A percentile compares a stretch with the other conserved stretches of the same genome.
These are phyloP conservation scores for Balakata baccata DNA, from an alignment of 345 rosid species.

Conservation along the genomic window DNA sequence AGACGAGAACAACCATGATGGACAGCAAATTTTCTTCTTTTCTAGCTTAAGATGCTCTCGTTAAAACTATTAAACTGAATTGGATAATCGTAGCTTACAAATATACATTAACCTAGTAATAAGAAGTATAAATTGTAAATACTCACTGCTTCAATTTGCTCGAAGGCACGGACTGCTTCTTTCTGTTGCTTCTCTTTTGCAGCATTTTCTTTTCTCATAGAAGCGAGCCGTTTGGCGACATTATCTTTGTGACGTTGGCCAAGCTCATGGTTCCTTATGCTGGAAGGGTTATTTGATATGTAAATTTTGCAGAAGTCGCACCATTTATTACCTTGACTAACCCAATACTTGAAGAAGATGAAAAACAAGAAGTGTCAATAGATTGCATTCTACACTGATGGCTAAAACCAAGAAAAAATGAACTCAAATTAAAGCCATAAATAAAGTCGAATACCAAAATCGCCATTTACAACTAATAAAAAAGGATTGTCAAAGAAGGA, in stretches of 20 bases:
- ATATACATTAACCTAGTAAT: background rate
- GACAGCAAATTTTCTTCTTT: background rate
- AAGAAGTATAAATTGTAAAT: background rate
- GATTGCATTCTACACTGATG: background rate
- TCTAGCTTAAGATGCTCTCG: background rate
- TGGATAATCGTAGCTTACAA: background rate
- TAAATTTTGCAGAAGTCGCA: conserved; percentile 93
- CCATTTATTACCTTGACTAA: conserved; percentile 96
- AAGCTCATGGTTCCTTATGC: conserved; percentile 92
- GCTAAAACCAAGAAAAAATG: background rate
- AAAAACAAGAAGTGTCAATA: background rate
- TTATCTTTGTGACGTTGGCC: conserved; percentile 75
- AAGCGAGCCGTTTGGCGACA: conserved; percentile 65
- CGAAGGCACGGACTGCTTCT: conserved; percentile 61
- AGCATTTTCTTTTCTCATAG: conserved; percentile 72
- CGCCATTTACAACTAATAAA: background rate
- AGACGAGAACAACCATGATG: background rate
- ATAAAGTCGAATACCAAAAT: background rate
- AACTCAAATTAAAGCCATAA: background rate
- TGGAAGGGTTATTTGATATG: conserved; percentile 69
- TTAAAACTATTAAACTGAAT: background rate
- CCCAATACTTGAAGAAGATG: conserved; percentile 63
- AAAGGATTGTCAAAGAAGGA: background rate
- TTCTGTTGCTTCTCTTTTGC: conserved; percentile 79
- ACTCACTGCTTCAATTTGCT: conserved; percentile 93